Evolutionary conservation across 1,139 yeast genomes (phyloP).

Genomic region (Blastobotrys aristatus): DNA sequence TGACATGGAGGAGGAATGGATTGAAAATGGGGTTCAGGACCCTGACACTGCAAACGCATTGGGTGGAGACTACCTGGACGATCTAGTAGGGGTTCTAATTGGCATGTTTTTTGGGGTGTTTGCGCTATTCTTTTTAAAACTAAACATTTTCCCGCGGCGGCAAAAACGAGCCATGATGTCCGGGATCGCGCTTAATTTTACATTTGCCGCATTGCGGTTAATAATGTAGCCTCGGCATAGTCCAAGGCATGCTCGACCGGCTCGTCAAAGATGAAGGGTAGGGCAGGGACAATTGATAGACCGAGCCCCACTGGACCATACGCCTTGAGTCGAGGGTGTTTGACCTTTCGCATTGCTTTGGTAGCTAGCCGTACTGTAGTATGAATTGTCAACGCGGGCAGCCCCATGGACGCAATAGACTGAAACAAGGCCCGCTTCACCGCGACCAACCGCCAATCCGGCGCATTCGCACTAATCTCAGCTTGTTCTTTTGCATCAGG

Average conservation of each 20-base stretch:
- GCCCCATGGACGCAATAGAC: slow-evolving; percentile 77
- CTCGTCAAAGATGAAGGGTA: slow-evolving; percentile 77
- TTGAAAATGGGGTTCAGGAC: slow-evolving; percentile 64
- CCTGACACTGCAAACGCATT: slow-evolving; percentile 20
- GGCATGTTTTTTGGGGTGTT: slow-evolving; percentile 38
- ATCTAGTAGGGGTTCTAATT: slow-evolving; percentile 32
- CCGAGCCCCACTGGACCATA: slow-evolving; percentile 80
- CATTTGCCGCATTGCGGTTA: slow-evolving; percentile 30
- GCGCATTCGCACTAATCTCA: slow-evolving; percentile 39
- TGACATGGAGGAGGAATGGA: slow-evolving; percentile 78
- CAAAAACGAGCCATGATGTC: slow-evolving; percentile 33
- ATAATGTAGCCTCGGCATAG: slow-evolving; percentile 31
- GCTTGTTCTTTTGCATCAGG: slow-evolving; percentile 29
- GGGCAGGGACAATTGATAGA: slow-evolving; percentile 67
- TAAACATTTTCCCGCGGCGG: slow-evolving; percentile 27
- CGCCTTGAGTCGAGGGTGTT: slow-evolving; percentile 46
- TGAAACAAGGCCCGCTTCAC: slow-evolving; percentile 74
- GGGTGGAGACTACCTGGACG: slow-evolving; percentile 34
- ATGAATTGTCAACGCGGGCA: slow-evolving; percentile 84
- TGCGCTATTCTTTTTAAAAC: slow-evolving; percentile 26
- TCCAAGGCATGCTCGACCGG: slow-evolving; percentile 74
- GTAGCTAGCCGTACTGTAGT: slow-evolving; percentile 71
- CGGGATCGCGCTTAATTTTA: slow-evolving; percentile 33
- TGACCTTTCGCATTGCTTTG: slow-evolving; percentile 43
- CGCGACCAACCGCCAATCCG: slow-evolving; percentile 62